Evolutionary conservation across 306 rosid species (phyloP).

Genomic region (Cucurbita maxima): DNA sequence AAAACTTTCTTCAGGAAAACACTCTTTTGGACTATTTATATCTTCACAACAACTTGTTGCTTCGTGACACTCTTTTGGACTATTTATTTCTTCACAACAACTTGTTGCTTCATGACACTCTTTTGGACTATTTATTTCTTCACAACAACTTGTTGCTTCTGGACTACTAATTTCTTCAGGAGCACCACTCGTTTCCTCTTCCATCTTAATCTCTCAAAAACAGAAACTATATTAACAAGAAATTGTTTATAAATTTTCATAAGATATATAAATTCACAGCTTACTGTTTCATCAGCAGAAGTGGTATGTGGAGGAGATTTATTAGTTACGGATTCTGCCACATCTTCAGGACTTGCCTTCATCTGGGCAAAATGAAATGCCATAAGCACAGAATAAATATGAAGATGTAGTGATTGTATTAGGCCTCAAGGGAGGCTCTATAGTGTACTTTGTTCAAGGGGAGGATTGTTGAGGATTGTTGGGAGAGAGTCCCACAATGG

Average conservation of each 20-base stretch:
- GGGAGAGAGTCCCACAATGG: too few species aligned
- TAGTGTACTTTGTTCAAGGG: too few species aligned
- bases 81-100: slow-evolving; percentile 8
- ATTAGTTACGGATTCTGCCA: slow-evolving; percentile 12
- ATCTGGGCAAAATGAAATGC: slow-evolving; percentile 13
- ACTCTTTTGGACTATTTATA: slow-evolving; percentile 5
- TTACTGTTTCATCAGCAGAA: slow-evolving; percentile 39
- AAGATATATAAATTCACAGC: slow-evolving; percentile 5
- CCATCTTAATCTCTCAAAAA: slow-evolving; percentile 27
- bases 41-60: slow-evolving; percentile 5
- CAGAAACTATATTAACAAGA: background rate
- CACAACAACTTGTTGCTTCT: background rate
- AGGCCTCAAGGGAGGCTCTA: too few species aligned
- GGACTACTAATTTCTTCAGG: slow-evolving; percentile 17
- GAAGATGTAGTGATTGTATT: background rate
- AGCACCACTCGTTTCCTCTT: slow-evolving; percentile 23
- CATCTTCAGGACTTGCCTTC: slow-evolving; percentile 30
- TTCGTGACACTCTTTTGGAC: background rate
- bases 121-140: slow-evolving; percentile 12
- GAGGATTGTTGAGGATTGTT: too few species aligned
- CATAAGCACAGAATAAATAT: background rate
- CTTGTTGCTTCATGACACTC: background rate
- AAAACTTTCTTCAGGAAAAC: background rate
- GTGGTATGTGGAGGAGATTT: slow-evolving; percentile 23
- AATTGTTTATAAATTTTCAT: background rate